A percentile compares a stretch with the other conserved stretches of the same genome.
These are phyloP conservation scores for Azolla pinnata DNA, from an alignment of 75 land plant genomes.

Conservation along the genomic window DNA sequence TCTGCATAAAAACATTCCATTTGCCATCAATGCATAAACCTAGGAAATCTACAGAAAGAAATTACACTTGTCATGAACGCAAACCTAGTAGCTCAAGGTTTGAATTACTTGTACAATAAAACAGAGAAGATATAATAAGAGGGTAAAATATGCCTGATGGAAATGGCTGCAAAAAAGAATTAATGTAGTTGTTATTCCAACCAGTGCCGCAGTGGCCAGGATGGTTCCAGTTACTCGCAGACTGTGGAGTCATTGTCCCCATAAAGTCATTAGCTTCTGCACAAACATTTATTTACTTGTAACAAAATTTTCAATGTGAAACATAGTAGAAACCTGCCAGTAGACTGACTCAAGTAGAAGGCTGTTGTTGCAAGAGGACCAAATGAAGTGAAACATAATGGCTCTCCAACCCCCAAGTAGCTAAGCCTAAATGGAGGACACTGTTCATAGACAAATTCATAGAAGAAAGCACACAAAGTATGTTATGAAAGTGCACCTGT, in stretches of 20 bases:
- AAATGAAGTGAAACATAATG: conserved; percentile 85
- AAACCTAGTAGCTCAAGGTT: too few species aligned
- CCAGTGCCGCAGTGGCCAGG: conserved; percentile 51
- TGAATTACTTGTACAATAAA: too few species aligned
- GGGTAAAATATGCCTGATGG: conserved; percentile 53
- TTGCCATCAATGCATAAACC: too few species aligned
- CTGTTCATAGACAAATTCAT: conserved; percentile 23
- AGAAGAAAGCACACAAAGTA: not conserved
- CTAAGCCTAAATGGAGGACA: conserved; percentile 92
- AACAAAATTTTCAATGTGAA: too few species aligned
- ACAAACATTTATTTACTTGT: not conserved
- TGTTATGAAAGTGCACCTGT: too few species aligned
- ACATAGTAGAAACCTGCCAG: conserved; percentile 25
- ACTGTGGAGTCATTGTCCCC: not conserved
- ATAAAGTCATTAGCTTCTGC: not conserved
- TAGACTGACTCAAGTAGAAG: conserved; percentile 61
- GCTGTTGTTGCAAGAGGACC: conserved; percentile 96
- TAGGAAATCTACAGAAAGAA: not conserved
- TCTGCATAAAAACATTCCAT: too few species aligned
- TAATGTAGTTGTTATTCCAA: conserved; percentile 78
- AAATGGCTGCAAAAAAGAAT: conserved; percentile 98
- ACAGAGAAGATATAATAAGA: too few species aligned
- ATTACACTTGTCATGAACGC: not conserved
- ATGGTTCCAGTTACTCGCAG: conserved; percentile 40
- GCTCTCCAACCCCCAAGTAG: conserved; percentile 92